Percentiles rank a stretch among this genome's conserved stretches.
Evolutionary conservation across 768 basidiomycete genomes (phyloP).

Genomic region (Clitopilus passeckerianus): DNA sequence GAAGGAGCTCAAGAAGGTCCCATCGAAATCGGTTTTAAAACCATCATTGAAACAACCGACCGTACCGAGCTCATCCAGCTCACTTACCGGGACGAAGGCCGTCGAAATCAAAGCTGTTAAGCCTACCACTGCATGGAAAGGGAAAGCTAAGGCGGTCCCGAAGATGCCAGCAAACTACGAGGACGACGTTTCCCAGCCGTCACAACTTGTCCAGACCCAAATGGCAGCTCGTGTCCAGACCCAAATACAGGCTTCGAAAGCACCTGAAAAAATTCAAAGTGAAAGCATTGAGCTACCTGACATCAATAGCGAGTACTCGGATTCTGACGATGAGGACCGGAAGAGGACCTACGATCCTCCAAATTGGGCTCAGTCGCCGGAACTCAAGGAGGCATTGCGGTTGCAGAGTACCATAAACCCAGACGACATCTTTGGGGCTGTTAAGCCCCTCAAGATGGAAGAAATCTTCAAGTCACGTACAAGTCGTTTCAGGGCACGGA

Average conservation of each 20-base stretch:
- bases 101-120: slow-evolving; percentile 31
- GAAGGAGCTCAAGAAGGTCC: slow-evolving; percentile 50
- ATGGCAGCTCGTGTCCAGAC: slow-evolving; percentile 72
- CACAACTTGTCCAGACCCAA: slow-evolving; percentile 57
- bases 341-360: slow-evolving; percentile 71
- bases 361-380: slow-evolving; percentile 90
- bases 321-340: slow-evolving; percentile 88
- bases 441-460: slow-evolving; percentile 86
- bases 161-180: slow-evolving; percentile 30
- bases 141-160: slow-evolving; percentile 42
- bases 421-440: slow-evolving; percentile 88
- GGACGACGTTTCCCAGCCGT: slow-evolving; percentile 54
- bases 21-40: slow-evolving; percentile 49
- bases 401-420: slow-evolving; percentile 85
- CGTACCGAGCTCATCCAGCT: slow-evolving; percentile 22
- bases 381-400: slow-evolving; percentile 72
- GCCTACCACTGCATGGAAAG: slow-evolving; percentile 25
- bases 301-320: slow-evolving; percentile 94
- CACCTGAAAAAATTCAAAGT: slow-evolving; percentile 44
- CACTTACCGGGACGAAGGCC: slow-evolving; percentile 15
- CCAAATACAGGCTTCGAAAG: slow-evolving; percentile 56
- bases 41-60: slow-evolving; percentile 33
- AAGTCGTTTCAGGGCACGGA: slow-evolving; percentile 81
- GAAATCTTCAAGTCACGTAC: slow-evolving; percentile 82
- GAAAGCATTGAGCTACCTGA: slow-evolving; percentile 92